These are phyloP conservation scores for Jaltomata sinuosa DNA, from an alignment of 257 asterid species.

Conservation along the genomic window DNA sequence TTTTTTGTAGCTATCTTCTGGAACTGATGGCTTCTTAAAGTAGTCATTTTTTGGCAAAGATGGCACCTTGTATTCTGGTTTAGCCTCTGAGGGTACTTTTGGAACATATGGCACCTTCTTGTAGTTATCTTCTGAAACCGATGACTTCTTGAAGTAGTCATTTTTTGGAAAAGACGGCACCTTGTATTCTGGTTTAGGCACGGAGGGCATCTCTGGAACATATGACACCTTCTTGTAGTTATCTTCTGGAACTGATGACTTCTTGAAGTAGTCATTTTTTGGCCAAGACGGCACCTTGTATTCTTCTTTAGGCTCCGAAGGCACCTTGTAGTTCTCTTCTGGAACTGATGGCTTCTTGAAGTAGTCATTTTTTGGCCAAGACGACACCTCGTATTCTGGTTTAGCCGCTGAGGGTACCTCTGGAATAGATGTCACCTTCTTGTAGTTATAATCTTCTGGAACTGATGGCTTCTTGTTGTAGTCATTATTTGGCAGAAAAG, in stretches of 20 bases:
- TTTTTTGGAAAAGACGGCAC: background rate
- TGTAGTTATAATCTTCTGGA: too few species aligned
- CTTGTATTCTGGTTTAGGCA: background rate
- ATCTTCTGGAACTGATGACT: background rate
- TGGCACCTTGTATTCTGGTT: background rate
- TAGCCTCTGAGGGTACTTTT: background rate
- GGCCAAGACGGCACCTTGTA: background rate
- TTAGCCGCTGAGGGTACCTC: too few species aligned
- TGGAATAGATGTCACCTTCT: too few species aligned
- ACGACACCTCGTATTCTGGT: too few species aligned
- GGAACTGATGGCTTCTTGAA: too few species aligned
- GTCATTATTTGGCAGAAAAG: too few species aligned
- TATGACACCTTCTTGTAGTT: background rate
- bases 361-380: too few species aligned
- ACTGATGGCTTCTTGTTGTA: too few species aligned
- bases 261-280: background rate
- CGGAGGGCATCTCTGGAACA: background rate
- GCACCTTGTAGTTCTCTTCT: too few species aligned
- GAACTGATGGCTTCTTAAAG: background rate
- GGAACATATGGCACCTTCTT: background rate
- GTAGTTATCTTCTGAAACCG: background rate
- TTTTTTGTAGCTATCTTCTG: too few species aligned
- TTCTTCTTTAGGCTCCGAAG: fast-evolving
- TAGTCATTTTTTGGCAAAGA: background rate
- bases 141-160: background rate